Conservation (phyloP, 2,329 filamentous ascomycete species). For the Aspergillus fischeri region DNA sequence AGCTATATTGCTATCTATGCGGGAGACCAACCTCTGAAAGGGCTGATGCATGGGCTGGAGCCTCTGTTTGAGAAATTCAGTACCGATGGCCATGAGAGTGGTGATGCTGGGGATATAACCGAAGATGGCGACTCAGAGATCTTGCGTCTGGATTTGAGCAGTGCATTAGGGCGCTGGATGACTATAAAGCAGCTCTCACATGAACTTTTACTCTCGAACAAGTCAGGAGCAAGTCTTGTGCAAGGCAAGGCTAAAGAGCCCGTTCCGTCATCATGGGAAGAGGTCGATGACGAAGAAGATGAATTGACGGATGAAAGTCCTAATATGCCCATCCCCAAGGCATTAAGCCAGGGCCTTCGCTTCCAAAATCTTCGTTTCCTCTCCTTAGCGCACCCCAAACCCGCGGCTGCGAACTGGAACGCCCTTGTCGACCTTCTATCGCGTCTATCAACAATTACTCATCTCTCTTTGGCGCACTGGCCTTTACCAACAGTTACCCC, state of each 20-base stretch:
- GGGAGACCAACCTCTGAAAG: slow-evolving; percentile 35
- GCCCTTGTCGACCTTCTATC: slow-evolving; percentile 52
- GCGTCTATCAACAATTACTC: slow-evolving; percentile 54
- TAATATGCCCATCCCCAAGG: slow-evolving; percentile 12
- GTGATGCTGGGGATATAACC: slow-evolving; percentile 17
- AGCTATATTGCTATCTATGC: slow-evolving; percentile 55
- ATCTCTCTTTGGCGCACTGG: slow-evolving; percentile 62
- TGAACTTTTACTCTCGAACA: slow-evolving; percentile 36
- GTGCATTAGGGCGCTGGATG: slow-evolving; percentile 47
- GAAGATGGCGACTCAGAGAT: slow-evolving; percentile 39
- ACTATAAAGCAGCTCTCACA: slow-evolving; percentile 46
- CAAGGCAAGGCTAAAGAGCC: slow-evolving; percentile 8
- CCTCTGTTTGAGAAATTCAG: slow-evolving; percentile 42
- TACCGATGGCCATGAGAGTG: slow-evolving; percentile 1
- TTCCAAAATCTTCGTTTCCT: slow-evolving; percentile 55
- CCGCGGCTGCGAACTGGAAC: slow-evolving; percentile 48
- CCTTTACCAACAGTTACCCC: slow-evolving; percentile 56
- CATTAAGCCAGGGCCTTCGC: slow-evolving; percentile 26
- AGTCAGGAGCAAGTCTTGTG: background rate
- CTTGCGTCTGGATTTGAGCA: slow-evolving; percentile 50
- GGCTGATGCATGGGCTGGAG: slow-evolving; percentile 43
- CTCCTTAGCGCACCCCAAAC: slow-evolving; percentile 52
- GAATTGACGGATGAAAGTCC: background rate
- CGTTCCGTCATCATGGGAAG: slow-evolving; percentile 42
- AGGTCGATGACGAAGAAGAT: slow-evolving; percentile 16